Evolutionary conservation across 1,284 basidiomycete species (phyloP), one percentile per base, ranked within the genome.

Genomic region (Ceratobasidium sp.): DNA sequence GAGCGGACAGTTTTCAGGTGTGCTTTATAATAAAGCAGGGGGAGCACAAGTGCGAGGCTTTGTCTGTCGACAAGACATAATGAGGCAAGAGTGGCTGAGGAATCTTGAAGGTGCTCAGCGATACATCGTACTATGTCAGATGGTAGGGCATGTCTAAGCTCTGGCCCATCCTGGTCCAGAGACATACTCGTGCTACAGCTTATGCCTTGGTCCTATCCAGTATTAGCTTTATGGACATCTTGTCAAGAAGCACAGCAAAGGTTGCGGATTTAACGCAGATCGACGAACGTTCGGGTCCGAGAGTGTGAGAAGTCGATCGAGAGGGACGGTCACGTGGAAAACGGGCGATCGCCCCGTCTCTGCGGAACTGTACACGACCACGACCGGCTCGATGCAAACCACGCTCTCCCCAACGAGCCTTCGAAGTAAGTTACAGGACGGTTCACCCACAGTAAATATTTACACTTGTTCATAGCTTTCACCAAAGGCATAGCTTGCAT

Each of bases 401-500:
- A 54, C 64, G 20, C 50, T 67, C 8, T 67, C 64, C 4, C 64
- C 64, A n/a, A 54, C 64, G 17, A 67, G 64, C 42, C 64, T 67
- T 42, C 38, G 64, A 35, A 55, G 64, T 67, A 27, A 54, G 52
- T 29, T 47, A 29, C 20, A 27, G 27, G 4, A 2, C 22, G 50
- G 10, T 22, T 58, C 34, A 31, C 25, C 29, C 38, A 15, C 13
- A 35, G 15, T 38, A 50, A 15, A 40, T 20, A 38, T n/a, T n/a
- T n/a, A n/a, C n/a, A n/a, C 15, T 17, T 38, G n/a, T 57, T 20
- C 5, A 38, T 53, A 93, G 91, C 87, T 68, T 87, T 93, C 73
- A 87, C 87, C 40, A 87, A 84, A 76, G 87, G 88, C 8, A 78
- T 93, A 54, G 81, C 83, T 8, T 93, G 91, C 77, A 81, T 93